These are phyloP conservation scores for Phytophthora syringae DNA, from an alignment of 352 stramenopile genomes.

Conservation along the genomic window DNA sequence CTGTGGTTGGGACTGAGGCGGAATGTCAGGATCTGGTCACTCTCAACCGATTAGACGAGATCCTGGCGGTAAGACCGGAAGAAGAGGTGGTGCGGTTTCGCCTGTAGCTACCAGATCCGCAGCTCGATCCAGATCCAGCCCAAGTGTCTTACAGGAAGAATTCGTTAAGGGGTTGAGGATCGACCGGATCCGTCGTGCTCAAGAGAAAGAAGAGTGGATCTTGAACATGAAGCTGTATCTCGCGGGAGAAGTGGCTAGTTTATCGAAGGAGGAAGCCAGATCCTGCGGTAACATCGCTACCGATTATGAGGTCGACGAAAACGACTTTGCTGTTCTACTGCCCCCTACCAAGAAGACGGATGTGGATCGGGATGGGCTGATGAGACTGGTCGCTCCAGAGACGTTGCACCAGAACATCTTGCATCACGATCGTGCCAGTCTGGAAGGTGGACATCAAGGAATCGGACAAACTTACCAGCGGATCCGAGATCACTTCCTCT, in stretches of 20 bases:
- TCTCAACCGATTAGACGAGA: conserved; percentile 1
- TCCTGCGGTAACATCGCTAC: too few relatives aligned
- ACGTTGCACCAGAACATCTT: background rate
- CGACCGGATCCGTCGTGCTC: background rate
- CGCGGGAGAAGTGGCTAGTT: too few relatives aligned
- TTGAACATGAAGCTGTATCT: background rate
- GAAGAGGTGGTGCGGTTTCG: too few relatives aligned
- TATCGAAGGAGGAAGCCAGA: too few relatives aligned
- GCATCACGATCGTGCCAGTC: background rate
- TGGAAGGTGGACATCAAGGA: background rate
- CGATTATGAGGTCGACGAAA: too few relatives aligned
- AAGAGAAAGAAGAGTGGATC: background rate
- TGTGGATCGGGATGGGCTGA: background rate
- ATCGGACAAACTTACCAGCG: background rate
- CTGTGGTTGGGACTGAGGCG: background rate
- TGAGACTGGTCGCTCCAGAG: background rate
- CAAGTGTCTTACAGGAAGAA: too few relatives aligned
- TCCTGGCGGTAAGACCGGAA: too few relatives aligned
- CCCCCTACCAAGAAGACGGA: background rate
- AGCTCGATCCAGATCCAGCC: too few relatives aligned
- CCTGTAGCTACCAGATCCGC: too few relatives aligned
- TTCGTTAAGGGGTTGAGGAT: too few relatives aligned
- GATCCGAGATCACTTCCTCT: background rate
- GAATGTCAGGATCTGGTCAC: conserved; percentile 6
- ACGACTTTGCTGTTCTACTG: too few relatives aligned